Conservation (phyloP, 129 eudicot genomes). For the Scalesia atractyloides region DNA sequence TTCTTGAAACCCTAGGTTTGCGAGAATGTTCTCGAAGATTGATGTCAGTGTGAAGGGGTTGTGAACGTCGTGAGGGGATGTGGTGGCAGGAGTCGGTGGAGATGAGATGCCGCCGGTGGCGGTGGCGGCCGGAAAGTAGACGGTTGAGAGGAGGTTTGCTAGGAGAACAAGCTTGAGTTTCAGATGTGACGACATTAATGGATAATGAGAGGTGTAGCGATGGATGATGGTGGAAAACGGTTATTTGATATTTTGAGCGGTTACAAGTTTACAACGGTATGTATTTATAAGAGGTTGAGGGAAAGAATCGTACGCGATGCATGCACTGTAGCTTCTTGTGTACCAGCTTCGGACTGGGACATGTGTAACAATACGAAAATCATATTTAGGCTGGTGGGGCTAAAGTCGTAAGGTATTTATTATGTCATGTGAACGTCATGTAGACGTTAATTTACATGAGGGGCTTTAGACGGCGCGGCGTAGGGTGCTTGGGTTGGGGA, state of each 20-base stretch:
- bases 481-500: no score
- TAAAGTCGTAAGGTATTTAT: no score
- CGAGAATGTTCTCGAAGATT: conserved; percentile 54
- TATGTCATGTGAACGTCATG: no score
- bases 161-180: conserved; percentile 14
- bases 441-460: no score
- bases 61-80: conserved; percentile 38
- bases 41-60: conserved; percentile 41
- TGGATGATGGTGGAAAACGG: neutral
- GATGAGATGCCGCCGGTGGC: conserved; percentile 15
- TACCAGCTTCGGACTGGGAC: neutral
- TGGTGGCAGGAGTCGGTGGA: conserved; percentile 23
- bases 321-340: conserved; percentile 1
- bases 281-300: conserved; percentile 21
- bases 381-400: no score
- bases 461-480: no score
- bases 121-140: conserved; percentile 33
- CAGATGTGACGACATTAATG: conserved; percentile 31
- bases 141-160: conserved; percentile 16
- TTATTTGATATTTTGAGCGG: no score
- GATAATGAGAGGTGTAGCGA: conserved; percentile 21
- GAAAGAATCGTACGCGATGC: neutral
- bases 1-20: conserved; percentile 62
- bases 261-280: conserved; percentile 2
- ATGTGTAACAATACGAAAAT: conserved; percentile 1